Percentiles rank a stretch among this genome's conserved stretches.
Evolutionary conservation across 768 basidiomycete genomes (phyloP).

Genomic region (Pisolithus tinctorius): DNA sequence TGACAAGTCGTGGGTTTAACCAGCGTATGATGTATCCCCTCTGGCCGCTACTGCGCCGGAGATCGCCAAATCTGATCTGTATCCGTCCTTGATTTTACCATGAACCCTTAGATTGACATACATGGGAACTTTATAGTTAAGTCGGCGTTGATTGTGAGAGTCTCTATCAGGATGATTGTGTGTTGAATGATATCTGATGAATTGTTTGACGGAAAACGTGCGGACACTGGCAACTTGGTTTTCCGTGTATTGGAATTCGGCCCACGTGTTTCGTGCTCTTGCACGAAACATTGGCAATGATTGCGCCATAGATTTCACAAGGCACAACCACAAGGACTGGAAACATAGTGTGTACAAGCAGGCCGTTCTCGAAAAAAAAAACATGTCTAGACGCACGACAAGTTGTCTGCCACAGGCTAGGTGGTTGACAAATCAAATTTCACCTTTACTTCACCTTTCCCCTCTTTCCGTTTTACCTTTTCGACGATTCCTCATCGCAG

Average conservation of each 20-base stretch:
- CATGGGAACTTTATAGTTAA: not conserved
- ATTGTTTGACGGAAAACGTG: not conserved
- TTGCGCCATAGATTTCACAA: too few relatives aligned
- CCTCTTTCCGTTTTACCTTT: conserved; percentile 18
- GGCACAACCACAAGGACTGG: not conserved
- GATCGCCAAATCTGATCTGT: not conserved
- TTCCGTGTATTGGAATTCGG: not conserved
- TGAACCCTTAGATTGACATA: not conserved
- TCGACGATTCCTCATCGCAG: conserved; percentile 11
- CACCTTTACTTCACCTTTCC: conserved; percentile 24
- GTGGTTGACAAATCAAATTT: conserved; percentile 15
- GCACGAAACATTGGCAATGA: not conserved
- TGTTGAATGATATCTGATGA: conserved; percentile 1
- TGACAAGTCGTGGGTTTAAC: not conserved
- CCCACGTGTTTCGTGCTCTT: not conserved
- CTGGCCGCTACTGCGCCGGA: not conserved
- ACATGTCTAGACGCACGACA: too few relatives aligned
- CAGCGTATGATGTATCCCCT: not conserved
- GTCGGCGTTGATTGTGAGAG: not conserved
- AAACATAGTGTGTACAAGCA: not conserved
- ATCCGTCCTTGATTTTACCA: not conserved
- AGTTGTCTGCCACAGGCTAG: not conserved
- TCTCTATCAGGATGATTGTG: not conserved
- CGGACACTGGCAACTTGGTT: not conserved
- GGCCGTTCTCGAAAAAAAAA: not conserved